These are phyloP conservation scores for Acacia crassicarpa DNA, from an alignment of 306 rosid species.

Conservation along the genomic window DNA sequence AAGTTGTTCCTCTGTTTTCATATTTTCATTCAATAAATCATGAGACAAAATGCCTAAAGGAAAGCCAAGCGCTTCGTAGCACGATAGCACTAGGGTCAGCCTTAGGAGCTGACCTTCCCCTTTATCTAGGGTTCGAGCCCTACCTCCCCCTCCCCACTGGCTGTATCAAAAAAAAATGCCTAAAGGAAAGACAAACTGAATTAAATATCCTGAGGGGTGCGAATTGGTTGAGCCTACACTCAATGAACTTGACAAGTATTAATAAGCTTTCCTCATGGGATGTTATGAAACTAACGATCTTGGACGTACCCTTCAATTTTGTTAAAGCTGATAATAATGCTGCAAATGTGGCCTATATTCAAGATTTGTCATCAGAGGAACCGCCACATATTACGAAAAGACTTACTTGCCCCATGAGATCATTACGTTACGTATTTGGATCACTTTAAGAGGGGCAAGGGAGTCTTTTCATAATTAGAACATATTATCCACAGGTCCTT, in stretches of 20 bases:
- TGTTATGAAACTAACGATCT: slow-evolving; percentile 11
- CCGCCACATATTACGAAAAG: no score
- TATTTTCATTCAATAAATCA: slow-evolving; percentile 36
- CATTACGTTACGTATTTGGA: no score
- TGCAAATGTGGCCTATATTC: slow-evolving; percentile 75
- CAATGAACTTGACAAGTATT: slow-evolving; percentile 50
- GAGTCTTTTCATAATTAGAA: no score
- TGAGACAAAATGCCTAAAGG: slow-evolving; percentile 61
- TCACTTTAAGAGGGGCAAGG: no score
- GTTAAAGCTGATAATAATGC: slow-evolving; percentile 56
- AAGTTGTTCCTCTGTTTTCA: neutral
- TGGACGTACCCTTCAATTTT: neutral
- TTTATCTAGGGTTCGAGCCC: no score
- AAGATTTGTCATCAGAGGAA: slow-evolving; percentile 26
- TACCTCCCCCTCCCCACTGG: no score
- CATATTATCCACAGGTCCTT: no score
- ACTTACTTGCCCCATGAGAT: no score
- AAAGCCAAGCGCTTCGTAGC: no score
- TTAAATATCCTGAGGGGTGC: slow-evolving; percentile 92
- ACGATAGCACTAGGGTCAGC: no score
- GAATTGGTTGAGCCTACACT: slow-evolving; percentile 90
- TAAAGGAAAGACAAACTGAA: slow-evolving; percentile 85
- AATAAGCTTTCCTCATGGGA: neutral
- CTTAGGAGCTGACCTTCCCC: no score
- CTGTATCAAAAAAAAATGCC: no score